Percentiles rank a stretch among this genome's conserved stretches.
phyloP scores from a whole-genome alignment of 441 rosid genomes.

The Gossypium aridum region DNA sequence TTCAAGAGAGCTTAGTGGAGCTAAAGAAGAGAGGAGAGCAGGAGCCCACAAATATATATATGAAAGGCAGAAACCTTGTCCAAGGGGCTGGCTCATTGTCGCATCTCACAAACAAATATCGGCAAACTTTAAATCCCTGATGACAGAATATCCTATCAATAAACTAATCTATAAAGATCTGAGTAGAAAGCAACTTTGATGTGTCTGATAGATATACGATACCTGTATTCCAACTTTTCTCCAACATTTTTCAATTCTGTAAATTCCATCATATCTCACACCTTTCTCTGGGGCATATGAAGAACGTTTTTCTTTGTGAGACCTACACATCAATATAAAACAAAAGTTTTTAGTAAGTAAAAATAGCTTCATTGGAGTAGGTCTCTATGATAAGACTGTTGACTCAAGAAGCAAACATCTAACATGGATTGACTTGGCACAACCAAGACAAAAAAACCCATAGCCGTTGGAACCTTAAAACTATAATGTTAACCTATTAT shows the following conservation, averaged over 20 bases:
- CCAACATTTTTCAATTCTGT: constrained; percentile 69
- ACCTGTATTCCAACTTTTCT: constrained; percentile 56
- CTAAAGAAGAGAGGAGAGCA: too few species aligned
- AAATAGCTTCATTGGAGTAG: constrained; percentile 2
- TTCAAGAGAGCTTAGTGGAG: neutral
- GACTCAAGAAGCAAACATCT: neutral
- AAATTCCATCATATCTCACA: constrained; percentile 57
- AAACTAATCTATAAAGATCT: too few species aligned
- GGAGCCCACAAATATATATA: too few species aligned
- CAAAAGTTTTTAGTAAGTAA: neutral
- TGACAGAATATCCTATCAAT: too few species aligned
- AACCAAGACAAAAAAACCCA: too few species aligned
- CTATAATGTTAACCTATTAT: neutral
- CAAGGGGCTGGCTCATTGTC: constrained; percentile 77
- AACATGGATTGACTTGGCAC: too few species aligned
- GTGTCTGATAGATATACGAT: neutral
- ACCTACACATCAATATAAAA: constrained; percentile 22
- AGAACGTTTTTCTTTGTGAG: constrained; percentile 63
- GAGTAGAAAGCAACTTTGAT: neutral
- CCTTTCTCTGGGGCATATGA: constrained; percentile 57
- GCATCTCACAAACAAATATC: constrained; percentile 65
- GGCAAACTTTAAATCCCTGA: constrained; percentile 55
- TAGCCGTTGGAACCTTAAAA: too few species aligned
- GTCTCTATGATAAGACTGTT: neutral
- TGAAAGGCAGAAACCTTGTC: constrained; percentile 41